A percentile compares a stretch with the other conserved stretches of the same genome.
Evolutionary conservation across 2,329 filamentous ascomycete genomes (phyloP).

Genomic region (Colletotrichum eleusines): DNA sequence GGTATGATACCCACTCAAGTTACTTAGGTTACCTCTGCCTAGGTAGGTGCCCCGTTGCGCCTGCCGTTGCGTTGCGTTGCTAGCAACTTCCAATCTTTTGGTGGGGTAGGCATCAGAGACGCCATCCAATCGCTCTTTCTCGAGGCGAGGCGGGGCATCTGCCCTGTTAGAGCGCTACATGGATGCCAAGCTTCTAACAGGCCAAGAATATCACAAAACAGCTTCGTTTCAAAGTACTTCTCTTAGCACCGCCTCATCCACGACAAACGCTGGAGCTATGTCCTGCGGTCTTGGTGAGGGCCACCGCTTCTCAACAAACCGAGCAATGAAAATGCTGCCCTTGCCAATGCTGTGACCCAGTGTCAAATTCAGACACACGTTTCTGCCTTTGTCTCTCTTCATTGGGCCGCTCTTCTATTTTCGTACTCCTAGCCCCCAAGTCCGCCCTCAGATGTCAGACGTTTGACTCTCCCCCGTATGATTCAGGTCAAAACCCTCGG

Average conservation of each 20-base stretch:
- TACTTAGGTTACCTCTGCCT: slow-evolving; percentile 26
- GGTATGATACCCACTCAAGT: slow-evolving; percentile 7
- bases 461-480: slow-evolving; percentile 8
- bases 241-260: slow-evolving; percentile 30
- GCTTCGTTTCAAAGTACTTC: slow-evolving; percentile 31
- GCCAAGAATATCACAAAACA: slow-evolving; percentile 24
- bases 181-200: slow-evolving; percentile 21
- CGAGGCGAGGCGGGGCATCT: slow-evolving; percentile 28
- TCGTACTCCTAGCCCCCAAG: slow-evolving; percentile 17
- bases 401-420: slow-evolving; percentile 32
- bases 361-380: slow-evolving; percentile 27
- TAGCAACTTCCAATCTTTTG: slow-evolving; percentile 35
- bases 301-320: slow-evolving; percentile 39
- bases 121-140: slow-evolving; percentile 25
- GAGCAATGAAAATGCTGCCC: slow-evolving; percentile 32
- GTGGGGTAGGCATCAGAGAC: slow-evolving; percentile 35
- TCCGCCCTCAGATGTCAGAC: slow-evolving; percentile 9
- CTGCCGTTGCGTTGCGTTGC: slow-evolving; percentile 22
- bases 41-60: slow-evolving; percentile 15
- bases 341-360: slow-evolving; percentile 24
- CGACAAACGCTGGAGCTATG: slow-evolving; percentile 20
- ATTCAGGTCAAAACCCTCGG: slow-evolving; percentile 24
- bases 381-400: slow-evolving; percentile 26
- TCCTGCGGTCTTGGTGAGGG: slow-evolving; percentile 33
- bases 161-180: slow-evolving; percentile 38